Evolutionary conservation across 116 monocot genomes (phyloP), one percentile per base, ranked within the genome.

Genomic region (Papilionanthe hybrid): DNA sequence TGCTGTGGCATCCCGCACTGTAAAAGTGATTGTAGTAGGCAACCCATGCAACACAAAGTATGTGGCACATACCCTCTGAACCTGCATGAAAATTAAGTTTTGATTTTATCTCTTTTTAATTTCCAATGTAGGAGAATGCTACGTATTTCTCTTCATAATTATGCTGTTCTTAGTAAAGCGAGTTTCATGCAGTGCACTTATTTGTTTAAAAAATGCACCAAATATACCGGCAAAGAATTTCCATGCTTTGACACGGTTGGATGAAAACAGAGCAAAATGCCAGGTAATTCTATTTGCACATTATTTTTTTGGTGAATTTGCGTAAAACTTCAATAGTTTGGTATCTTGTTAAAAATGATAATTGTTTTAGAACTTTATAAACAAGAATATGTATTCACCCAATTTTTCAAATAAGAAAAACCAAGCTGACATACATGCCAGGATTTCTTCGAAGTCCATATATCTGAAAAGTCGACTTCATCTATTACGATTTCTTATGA

Each of bases 21-120:
- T 87, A 22, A 99, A 99, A 82, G 95, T 99, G 48, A 86, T 99
- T 28, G 86, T 99, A 23, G 92, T 95, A 20, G 99, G 99, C 8
- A 99, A 99, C 78, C 99, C 99, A 18, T 99, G 99, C 84, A 99
- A 99, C 80, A 99, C 99, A 77, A 99, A 95, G 99, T 96, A 80
- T 77, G 84, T 20, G 4, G 12, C 47, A 48, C 7, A 28, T 56
- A 58, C 25, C 1, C 9, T 44, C 60, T 43, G 58, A 42, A 7
- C 29, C 22, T 73, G 7, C 8, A 73, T 19, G 22, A 73, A 44
- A 73, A 73, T 19, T 15, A 73, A 19, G 42, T 79, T 69, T 56
- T 37, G 63, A 56, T 60, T 4, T 87, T 27, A 76, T 41, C 13
- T 5, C 23, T 22, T 15, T 80, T 71, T 37, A 37, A 9, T 15